phyloP scores from a whole-genome alignment of 2,329 filamentous ascomycete species.

The Catunica adiposa region DNA sequence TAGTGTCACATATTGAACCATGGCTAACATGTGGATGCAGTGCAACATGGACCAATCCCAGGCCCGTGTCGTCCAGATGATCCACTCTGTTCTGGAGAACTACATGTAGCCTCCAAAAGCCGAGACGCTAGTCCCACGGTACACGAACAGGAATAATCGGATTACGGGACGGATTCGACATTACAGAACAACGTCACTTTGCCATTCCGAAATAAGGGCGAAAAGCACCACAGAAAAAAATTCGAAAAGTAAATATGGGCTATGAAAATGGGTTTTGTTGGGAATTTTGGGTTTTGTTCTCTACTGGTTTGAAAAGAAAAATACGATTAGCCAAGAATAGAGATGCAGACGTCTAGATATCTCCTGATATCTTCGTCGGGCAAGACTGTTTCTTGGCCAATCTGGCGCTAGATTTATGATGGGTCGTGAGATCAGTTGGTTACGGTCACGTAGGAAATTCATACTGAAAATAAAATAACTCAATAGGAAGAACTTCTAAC shows the following conservation, averaged over 20 bases:
- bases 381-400: no score
- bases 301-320: no score
- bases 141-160: not conserved
- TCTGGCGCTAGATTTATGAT: not conserved
- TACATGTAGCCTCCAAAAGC: constrained; percentile 8
- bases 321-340: not conserved
- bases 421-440: not conserved
- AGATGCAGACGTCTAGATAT: not conserved
- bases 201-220: not conserved
- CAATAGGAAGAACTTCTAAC: not conserved
- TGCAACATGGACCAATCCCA: constrained; percentile 10
- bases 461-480: no score
- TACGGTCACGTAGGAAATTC: not conserved
- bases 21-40: constrained; percentile 4
- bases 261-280: not conserved
- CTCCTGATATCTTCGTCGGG: no score
- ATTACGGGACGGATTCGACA: not conserved
- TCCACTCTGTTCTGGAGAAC: constrained; percentile 12
- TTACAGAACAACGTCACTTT: constrained; percentile 4
- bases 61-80: constrained; percentile 10
- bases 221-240: not conserved
- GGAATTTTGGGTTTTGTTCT: no score
- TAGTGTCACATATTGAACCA: not conserved
- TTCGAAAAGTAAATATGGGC: not conserved
- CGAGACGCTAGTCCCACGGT: not conserved